These are phyloP conservation scores for Neurospora sp. DNA, from an alignment of 495 filamentous ascomycete genomes.

Conservation along the genomic window DNA sequence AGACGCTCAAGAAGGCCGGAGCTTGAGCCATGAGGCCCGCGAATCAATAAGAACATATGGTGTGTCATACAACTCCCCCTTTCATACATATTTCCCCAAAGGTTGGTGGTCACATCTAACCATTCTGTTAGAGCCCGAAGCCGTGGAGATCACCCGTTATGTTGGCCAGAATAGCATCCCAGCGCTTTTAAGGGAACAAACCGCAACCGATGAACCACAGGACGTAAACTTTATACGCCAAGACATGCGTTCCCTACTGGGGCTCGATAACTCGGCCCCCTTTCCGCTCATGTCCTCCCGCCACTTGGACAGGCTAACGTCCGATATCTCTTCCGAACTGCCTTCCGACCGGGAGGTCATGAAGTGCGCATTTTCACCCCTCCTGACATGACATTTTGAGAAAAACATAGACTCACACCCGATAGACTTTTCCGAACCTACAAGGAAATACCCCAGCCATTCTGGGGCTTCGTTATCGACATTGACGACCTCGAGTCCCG, in stretches of 20 bases:
- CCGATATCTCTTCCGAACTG: constrained; percentile 60
- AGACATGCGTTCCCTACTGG: constrained; percentile 71
- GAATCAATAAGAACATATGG: constrained; percentile 27
- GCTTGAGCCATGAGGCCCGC: constrained; percentile 30
- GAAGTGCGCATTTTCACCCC: constrained; percentile 28
- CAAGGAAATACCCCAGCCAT: constrained; percentile 64
- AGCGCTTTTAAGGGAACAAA: constrained; percentile 55
- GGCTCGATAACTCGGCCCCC: constrained; percentile 74
- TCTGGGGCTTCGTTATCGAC: constrained; percentile 72
- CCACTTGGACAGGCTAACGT: constrained; percentile 59
- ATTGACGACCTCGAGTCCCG: constrained; percentile 55
- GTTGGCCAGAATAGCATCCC: constrained; percentile 57
- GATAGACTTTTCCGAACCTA: constrained; percentile 60
- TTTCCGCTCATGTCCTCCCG: constrained; percentile 74
- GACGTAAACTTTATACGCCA: constrained; percentile 41
- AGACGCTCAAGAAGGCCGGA: constrained; percentile 25
- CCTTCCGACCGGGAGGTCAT: constrained; percentile 51
- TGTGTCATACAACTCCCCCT: constrained; percentile 11
- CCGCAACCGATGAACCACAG: constrained; percentile 31
- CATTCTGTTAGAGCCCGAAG: constrained; percentile 45
- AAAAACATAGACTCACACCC: not conserved
- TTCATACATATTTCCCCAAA: not conserved
- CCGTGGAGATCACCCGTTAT: constrained; percentile 53
- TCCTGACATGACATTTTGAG: not conserved
- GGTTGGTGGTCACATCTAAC: constrained; percentile 4